A percentile compares a stretch with the other conserved stretches of the same genome.
Conservation (phyloP, 768 basidiomycete genomes). For the Dioszegia crocea region DNA sequence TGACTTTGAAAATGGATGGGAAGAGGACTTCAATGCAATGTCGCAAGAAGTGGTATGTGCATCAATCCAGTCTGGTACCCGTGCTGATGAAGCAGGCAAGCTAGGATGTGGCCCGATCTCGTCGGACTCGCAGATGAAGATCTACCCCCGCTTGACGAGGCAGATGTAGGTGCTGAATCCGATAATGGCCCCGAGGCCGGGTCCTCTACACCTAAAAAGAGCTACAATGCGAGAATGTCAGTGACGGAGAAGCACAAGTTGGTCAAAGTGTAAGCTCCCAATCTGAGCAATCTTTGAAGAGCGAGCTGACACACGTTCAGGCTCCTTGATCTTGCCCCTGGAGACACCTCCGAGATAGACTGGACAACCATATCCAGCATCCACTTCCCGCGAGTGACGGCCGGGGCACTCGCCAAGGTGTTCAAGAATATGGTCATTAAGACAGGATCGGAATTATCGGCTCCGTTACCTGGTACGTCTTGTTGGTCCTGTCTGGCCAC, state of each 20-base stretch:
- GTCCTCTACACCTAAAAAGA: background rate
- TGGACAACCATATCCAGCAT: background rate
- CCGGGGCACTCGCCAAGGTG: background rate
- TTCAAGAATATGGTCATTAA: slow-evolving; percentile 3
- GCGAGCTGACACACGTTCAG: background rate
- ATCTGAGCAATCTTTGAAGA: no score
- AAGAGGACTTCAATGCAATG: slow-evolving; percentile 26
- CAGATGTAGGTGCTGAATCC: background rate
- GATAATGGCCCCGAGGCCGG: background rate
- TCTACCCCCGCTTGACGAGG: background rate
- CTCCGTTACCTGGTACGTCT: background rate
- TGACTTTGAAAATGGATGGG: slow-evolving; percentile 24
- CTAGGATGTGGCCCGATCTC: background rate
- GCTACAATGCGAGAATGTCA: no score
- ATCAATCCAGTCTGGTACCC: background rate
- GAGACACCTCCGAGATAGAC: background rate
- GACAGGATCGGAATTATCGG: background rate
- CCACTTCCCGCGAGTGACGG: background rate
- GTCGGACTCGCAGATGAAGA: no score
- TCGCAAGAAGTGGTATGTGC: slow-evolving; percentile 32
- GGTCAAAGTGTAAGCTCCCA: no score
- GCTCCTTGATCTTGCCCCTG: background rate
- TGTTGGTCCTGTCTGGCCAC: background rate
- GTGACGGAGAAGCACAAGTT: background rate
- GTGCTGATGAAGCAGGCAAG: background rate